phyloP scores from a whole-genome alignment of 495 filamentous ascomycete genomes.

The Trichocladium antarcticum region DNA sequence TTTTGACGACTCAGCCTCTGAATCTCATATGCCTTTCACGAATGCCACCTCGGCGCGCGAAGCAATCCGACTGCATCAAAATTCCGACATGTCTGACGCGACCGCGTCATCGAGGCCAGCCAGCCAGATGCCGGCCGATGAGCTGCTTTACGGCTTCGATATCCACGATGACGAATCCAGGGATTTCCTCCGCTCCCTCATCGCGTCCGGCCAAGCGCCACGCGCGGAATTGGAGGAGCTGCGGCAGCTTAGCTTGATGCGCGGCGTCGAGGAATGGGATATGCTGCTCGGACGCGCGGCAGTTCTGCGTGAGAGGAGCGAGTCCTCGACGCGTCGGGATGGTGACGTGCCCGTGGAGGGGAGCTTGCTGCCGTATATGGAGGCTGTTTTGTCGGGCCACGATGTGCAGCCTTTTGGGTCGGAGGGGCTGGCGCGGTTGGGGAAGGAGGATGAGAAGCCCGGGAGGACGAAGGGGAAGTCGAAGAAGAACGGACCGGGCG shows the following conservation, averaged over 20 bases:
- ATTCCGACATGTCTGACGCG: slow-evolving; percentile 1
- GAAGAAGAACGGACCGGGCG: not conserved
- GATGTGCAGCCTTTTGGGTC: not conserved
- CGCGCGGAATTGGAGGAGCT: slow-evolving; percentile 21
- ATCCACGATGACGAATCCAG: slow-evolving; percentile 15
- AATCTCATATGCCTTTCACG: not conserved
- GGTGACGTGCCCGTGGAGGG: not conserved
- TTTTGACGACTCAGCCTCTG: no score
- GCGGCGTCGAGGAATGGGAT: slow-evolving; percentile 27
- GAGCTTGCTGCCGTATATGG: slow-evolving; percentile 9
- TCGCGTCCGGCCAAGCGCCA: slow-evolving; percentile 15
- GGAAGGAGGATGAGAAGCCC: not conserved
- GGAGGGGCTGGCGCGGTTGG: not conserved
- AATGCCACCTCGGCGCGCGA: not conserved
- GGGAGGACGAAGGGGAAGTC: not conserved
- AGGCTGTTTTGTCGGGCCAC: not conserved
- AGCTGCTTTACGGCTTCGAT: slow-evolving; percentile 24
- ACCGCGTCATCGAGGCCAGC: not conserved
- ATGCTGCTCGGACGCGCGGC: slow-evolving; percentile 24
- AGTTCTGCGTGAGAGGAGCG: slow-evolving; percentile 14
- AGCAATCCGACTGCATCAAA: not conserved
- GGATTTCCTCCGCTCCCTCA: slow-evolving; percentile 17
- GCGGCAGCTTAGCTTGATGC: slow-evolving; percentile 16
- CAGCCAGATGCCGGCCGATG: not conserved
- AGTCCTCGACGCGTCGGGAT: slow-evolving; percentile 5